Percentiles rank a stretch among this genome's conserved stretches.
Evolutionary conservation across 2,329 filamentous ascomycete genomes (phyloP).

Genomic region (Botrytis deweyae): DNA sequence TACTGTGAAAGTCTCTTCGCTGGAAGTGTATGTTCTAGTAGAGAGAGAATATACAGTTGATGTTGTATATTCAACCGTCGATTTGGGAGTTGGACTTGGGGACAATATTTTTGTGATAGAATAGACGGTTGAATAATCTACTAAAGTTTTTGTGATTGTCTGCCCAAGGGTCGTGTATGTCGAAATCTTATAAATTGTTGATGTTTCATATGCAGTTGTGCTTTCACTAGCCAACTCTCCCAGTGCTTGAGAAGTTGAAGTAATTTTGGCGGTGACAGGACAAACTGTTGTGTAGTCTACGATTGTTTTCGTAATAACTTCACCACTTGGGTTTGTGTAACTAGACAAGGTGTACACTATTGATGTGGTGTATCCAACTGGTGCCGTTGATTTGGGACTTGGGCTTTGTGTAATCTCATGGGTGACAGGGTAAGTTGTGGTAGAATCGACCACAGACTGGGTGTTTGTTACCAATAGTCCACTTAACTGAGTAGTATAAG

Average conservation of each 20-base stretch:
- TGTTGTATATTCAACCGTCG: not conserved
- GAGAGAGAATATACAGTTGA: not conserved
- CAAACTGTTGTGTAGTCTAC: constrained; percentile 1
- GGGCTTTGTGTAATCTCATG: not conserved
- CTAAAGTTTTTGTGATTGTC: not conserved
- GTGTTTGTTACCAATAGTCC: not conserved
- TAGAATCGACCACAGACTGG: not conserved
- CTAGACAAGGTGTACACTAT: not conserved
- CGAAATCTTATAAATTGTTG: not conserved
- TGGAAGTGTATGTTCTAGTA: not conserved
- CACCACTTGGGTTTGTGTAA: not conserved
- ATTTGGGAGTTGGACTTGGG: not conserved
- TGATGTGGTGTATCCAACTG: not conserved
- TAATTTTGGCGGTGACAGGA: not conserved
- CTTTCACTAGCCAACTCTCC: not conserved
- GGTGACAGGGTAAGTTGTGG: not conserved
- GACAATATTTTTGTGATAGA: not conserved
- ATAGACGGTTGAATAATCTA: not conserved
- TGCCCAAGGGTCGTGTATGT: not conserved
- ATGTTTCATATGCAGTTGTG: not conserved
- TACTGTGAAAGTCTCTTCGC: not conserved
- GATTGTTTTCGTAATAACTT: not conserved
- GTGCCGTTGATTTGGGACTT: not conserved
- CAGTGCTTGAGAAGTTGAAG: not conserved
- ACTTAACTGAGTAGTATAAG: not conserved